Evolutionary conservation across 495 filamentous ascomycete species (phyloP), one percentile per base, ranked within the genome.

Genomic region (Lophiotrema nucula): DNA sequence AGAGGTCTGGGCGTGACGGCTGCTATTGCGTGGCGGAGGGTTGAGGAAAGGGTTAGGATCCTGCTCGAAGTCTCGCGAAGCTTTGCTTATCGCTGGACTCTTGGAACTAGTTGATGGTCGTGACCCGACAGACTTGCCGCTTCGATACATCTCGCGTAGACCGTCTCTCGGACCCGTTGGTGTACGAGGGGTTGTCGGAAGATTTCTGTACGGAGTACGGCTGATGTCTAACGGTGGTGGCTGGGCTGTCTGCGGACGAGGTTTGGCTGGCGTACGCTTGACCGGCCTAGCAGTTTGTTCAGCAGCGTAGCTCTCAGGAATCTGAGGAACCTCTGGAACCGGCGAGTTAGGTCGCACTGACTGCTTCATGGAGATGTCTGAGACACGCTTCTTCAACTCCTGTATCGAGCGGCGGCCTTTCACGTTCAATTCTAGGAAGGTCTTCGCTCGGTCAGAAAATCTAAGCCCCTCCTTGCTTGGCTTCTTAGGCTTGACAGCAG

Each of bases 301-400:
- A 23, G n/a, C 47, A 10, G 42, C 19, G 16, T 47, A 35, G 12
- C n/a, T 10, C 12, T 48, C 50, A 5, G 58, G 50, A 6, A 61
- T 61, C 11, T 33, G 21, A 1, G 49, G 56, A 4, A 60, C 44
- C 18, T 31, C 35, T 18, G 58, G 58, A 23, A 47, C 12, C n/a
- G 58, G 46, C 11, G 51, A 11, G 1, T 28, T n/a, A 2, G 39
- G 26, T 8, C 24, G 19, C 16, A 19, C 25, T 25, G 39, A 10
- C 10, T 21, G 35, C 19, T 41, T 42, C 33, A 62, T 42, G 3
- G 63, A 66, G 1, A 49, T 56, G 15, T 62, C 45, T 10, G 63
- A 66, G 2, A 54, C 15, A 4, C 63, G 57, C 37, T 66, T 61
- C 39, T 50, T 53, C n/a, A 66, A 49, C 6, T 48, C 53, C 10